Conservation (phyloP, 371 early-diverging fungal genomes). For the Zychaea mexicana region DNA sequence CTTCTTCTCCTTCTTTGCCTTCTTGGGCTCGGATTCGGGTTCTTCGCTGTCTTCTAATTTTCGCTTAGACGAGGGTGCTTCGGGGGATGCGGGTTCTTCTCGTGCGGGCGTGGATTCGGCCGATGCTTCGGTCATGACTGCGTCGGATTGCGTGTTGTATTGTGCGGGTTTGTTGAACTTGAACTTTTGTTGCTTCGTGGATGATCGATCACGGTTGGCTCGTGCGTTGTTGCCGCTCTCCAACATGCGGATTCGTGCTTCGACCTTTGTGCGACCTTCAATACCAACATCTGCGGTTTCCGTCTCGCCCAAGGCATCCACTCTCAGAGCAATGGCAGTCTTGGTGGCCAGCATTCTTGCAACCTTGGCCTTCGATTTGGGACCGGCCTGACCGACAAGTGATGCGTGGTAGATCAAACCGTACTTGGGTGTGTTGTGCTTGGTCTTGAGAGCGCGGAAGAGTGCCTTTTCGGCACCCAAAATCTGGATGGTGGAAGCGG, state of each 20-base stretch:
- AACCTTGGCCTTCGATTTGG: slow-evolving; percentile 92
- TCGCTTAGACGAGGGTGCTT: slow-evolving; percentile 43
- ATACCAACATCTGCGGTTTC: slow-evolving; percentile 83
- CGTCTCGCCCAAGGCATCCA: slow-evolving; percentile 95
- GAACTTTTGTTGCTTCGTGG: slow-evolving; percentile 75
- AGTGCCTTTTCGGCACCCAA: slow-evolving; percentile 98
- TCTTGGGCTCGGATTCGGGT: slow-evolving; percentile 27
- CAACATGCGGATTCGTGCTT: slow-evolving; percentile 84
- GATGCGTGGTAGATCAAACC: slow-evolving; percentile 95
- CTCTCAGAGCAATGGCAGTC: slow-evolving; percentile 80
- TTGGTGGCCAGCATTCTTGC: slow-evolving; percentile 93
- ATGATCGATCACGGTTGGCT: slow-evolving; percentile 55
- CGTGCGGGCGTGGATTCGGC: slow-evolving; percentile 4
- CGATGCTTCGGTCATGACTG: slow-evolving; percentile 35
- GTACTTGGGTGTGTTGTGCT: slow-evolving; percentile 97
- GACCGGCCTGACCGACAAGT: slow-evolving; percentile 84
- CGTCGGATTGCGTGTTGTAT: slow-evolving; percentile 39
- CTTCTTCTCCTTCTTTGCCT: slow-evolving; percentile 59
- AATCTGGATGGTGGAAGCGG: slow-evolving; percentile 96
- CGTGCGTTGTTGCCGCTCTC: slow-evolving; percentile 65
- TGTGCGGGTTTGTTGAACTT: slow-evolving; percentile 51
- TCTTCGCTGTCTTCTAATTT: slow-evolving; percentile 35
- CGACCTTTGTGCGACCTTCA: slow-evolving; percentile 83
- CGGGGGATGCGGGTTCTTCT: background rate
- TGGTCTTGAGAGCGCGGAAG: slow-evolving; percentile 94